Percentiles rank a stretch among this genome's conserved stretches.
These are phyloP conservation scores for Cyberlindnera sargentensis DNA, from an alignment of 805 yeast species.

Conservation along the genomic window DNA sequence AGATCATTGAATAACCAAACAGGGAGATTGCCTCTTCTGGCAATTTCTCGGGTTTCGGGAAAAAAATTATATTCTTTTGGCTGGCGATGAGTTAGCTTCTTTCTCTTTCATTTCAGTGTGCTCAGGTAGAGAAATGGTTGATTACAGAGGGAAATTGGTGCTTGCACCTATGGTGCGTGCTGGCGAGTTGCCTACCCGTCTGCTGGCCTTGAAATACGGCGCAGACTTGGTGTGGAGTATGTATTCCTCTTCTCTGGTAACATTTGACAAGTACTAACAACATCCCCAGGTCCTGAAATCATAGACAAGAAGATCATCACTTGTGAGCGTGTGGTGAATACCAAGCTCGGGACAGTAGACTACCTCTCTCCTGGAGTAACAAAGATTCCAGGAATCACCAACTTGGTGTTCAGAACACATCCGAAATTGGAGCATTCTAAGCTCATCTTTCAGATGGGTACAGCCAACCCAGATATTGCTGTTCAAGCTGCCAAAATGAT, in stretches of 20 bases:
- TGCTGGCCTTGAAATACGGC: conserved; percentile 73
- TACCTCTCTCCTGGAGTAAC: conserved; percentile 38
- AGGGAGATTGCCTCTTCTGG: too few species aligned
- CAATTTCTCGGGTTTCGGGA: too few species aligned
- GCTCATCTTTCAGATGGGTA: conserved; percentile 86
- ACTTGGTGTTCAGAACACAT: conserved; percentile 67
- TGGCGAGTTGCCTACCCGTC: conserved; percentile 88
- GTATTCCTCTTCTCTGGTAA: background rate
- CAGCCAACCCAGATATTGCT: conserved; percentile 76
- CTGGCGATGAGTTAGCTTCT: too few species aligned
- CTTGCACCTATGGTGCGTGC: conserved; percentile 97
- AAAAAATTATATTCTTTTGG: too few species aligned
- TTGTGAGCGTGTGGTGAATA: conserved; percentile 60
- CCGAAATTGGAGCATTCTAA: conserved; percentile 55
- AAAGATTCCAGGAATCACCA: conserved; percentile 39
- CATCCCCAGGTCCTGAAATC: conserved; percentile 63
- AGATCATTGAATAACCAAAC: too few species aligned
- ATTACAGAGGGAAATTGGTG: conserved; percentile 70
- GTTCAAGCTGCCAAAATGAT: conserved; percentile 81
- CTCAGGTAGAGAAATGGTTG: conserved; percentile 39
- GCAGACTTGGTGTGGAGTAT: conserved; percentile 90
- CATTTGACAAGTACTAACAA: conserved; percentile 6
- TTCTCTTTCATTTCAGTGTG: too few species aligned
- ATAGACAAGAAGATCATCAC: conserved; percentile 76
- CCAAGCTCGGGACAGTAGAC: conserved; percentile 51